Evolutionary conservation across 2,329 filamentous ascomycete species (phyloP), one percentile per base, ranked within the genome.

Genomic region (Cladosporium halotolerans): DNA sequence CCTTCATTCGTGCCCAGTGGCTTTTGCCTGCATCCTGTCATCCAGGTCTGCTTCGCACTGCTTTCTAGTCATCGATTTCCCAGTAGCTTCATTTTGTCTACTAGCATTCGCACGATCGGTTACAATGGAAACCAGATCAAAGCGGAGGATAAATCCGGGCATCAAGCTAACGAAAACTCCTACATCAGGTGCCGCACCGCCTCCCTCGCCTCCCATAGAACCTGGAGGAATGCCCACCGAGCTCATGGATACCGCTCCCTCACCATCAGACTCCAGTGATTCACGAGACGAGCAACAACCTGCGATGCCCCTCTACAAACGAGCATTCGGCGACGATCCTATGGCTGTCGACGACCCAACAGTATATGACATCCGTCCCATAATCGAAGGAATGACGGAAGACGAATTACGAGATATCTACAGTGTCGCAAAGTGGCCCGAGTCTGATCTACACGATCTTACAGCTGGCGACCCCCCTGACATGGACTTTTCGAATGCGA

Each of bases 401-500:
- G 86, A 92, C n/a, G 85, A 95, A 64, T 88, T 85, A 69, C 90
- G 86, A 66, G 82, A 87, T 60, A 92, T 97, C 49, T 95, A 89
- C 69, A 89, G 89, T 7, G 93, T 99, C 13, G 84, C 87, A 4
- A 78, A 81, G 11, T 99, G 93, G 66, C 93, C 93, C 0, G 79
- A 79, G 49, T 85, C 81, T 58, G 88, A 96, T 64, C 78, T 99
- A 8, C 79, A 84, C 54, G 85, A 96, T 65, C 77, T 93, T 60
- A 95, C 95, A 58, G 87, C 92, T 9, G 93, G 93, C 45, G 84
- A 87, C 38, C 88, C 91, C 1, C 92, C 93, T 1, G 91, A 97
- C 70, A 90, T 89, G 68, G 93, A 99, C 73, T 97, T 96, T 65
- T 96, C 89, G 67, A 95, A 83, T 66, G 86, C 89, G 33, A 99